Conservation (phyloP, 352 stramenopile species). For the Halophytophthora polymorphica region DNA sequence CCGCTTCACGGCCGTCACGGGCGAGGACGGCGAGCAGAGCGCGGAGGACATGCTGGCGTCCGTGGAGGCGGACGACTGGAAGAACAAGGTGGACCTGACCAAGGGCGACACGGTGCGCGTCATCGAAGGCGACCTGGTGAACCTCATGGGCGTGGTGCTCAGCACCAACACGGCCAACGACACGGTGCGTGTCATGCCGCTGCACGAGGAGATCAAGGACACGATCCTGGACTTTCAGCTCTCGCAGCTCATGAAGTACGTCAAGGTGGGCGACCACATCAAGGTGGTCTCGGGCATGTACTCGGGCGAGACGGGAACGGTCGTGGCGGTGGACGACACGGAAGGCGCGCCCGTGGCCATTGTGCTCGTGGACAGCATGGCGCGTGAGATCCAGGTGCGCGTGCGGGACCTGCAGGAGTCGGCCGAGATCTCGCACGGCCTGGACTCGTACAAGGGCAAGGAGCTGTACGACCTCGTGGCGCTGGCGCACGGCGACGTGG, state of each 20-base stretch:
- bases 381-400: slow-evolving; percentile 89
- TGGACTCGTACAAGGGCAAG: slow-evolving; percentile 89
- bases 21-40: slow-evolving; percentile 64
- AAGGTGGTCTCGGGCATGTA: slow-evolving; percentile 90
- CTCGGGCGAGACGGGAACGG: slow-evolving; percentile 86
- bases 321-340: slow-evolving; percentile 85
- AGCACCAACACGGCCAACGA: slow-evolving; percentile 88
- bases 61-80: slow-evolving; percentile 83
- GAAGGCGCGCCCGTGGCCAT: slow-evolving; percentile 83
- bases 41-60: slow-evolving; percentile 64
- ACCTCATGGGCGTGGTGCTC: slow-evolving; percentile 88
- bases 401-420: slow-evolving; percentile 89
- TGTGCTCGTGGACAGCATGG: slow-evolving; percentile 87
- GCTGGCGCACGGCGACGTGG: slow-evolving; percentile 83
- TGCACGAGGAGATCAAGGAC: slow-evolving; percentile 90
- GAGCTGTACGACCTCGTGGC: slow-evolving; percentile 88
- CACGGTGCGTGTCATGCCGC: slow-evolving; percentile 85
- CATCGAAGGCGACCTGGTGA: slow-evolving; percentile 85
- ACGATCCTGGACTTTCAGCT: slow-evolving; percentile 89
- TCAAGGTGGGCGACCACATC: slow-evolving; percentile 91
- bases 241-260: slow-evolving; percentile 89
- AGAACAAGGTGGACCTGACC: slow-evolving; percentile 87
- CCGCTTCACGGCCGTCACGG: slow-evolving; percentile 68
- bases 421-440: slow-evolving; percentile 83
- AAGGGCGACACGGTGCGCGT: slow-evolving; percentile 88